Percentiles rank a stretch among this genome's conserved stretches.
Evolutionary conservation across 2,329 filamentous ascomycete genomes (phyloP).

Genomic region (Sporothrix humicola): DNA sequence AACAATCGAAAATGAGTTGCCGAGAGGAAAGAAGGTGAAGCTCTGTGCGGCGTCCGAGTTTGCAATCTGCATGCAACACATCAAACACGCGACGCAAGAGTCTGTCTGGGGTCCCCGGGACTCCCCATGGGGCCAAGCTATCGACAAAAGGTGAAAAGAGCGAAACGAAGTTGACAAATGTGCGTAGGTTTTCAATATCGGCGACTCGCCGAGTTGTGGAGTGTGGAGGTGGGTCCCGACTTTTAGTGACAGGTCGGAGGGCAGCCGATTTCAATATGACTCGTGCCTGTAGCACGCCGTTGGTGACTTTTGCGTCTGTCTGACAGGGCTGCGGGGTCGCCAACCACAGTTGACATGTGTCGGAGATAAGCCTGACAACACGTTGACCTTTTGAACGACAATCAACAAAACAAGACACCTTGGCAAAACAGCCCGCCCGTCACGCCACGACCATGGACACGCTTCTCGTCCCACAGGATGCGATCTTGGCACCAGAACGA

Average conservation of each 20-base stretch:
- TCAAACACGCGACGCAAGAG: not conserved
- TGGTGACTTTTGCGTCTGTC: not conserved
- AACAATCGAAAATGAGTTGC: not conserved
- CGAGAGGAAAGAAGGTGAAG: not conserved
- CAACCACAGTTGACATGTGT: too few species aligned
- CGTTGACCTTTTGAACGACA: not conserved
- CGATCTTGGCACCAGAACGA: not conserved
- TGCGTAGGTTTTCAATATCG: not conserved
- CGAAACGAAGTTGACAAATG: not conserved
- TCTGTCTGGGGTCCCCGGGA: constrained; percentile 17
- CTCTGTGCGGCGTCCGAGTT: not conserved
- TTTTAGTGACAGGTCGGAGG: not conserved
- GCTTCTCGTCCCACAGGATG: constrained; percentile 6
- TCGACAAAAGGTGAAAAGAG: not conserved
- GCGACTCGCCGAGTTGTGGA: constrained; percentile 9
- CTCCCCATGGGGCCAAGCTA: not conserved
- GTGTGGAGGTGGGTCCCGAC: not conserved
- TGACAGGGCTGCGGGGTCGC: not conserved
- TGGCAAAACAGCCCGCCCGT: not conserved
- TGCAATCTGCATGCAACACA: not conserved
- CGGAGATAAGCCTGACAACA: too few species aligned
- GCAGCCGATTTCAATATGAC: not conserved
- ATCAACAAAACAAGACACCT: not conserved
- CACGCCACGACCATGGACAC: constrained; percentile 7
- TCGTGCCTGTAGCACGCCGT: not conserved